Base-by-base conservation (phyloP, 805 yeast genomes). In the Barnettozyma populi region DNA sequence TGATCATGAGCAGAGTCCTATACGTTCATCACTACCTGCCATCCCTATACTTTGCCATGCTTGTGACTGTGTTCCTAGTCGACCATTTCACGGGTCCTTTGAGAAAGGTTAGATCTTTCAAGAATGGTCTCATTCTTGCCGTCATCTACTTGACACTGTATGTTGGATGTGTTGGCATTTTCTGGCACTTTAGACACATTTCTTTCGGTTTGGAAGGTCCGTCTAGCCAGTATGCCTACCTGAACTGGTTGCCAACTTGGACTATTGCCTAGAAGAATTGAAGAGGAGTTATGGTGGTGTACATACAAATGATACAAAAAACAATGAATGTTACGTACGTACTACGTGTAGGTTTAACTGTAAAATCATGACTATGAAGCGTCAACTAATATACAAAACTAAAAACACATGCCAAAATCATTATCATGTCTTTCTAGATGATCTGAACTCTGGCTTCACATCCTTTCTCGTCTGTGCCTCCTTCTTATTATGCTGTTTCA, bases 1-100 rank as follows among this genome's bases (percentile, higher is more conserved):
- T 80, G 29, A 71, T 86, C 44, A 86, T 86, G 95, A 84, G 89
- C 14, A 78, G 95, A 73, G 94, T 86, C 55, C 84, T 92, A 0
- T 86, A 86, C 59, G 88, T 84, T 40, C 95, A 86, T 64, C 95
- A 86, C 69, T 86, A 86, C 65, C 71, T 85, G 60, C 95, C 95
- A 42, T 90, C 94, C 0, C 71, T 86, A 54, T 86, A 86, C 67
- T 86, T 86, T 65, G 88, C 89, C 44, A 69, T 83, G 66, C 65
- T 80, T 46, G 77, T 79, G 36, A 63, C 75, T 43, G 75, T 76
- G 5, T 82, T 78, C 61, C 66, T 74, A 47, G 62, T 80, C 38
- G 88, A 82, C 52, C 63, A 59, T 44, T 54, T 68, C 52, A 55
- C 62, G 18, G 59, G 59, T 36, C 60, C 64, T 23, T 46, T 54